A percentile compares a stretch with the other conserved stretches of the same genome.
phyloP scores from a whole-genome alignment of 176 grass and related monocot species.

The Oryza meridionalis region DNA sequence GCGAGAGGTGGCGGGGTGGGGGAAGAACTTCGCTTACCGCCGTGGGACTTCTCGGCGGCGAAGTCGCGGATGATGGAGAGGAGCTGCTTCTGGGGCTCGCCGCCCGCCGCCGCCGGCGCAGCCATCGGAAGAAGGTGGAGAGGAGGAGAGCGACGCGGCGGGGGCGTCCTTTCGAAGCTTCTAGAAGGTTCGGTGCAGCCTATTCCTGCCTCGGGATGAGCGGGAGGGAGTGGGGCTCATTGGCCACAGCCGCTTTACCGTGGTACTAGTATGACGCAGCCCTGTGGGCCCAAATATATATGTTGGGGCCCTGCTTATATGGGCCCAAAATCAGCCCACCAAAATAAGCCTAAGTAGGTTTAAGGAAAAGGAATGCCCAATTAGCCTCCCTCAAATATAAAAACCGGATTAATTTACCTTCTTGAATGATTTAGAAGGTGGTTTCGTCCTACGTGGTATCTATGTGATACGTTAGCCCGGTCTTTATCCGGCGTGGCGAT shows the following conservation, averaged over 20 bases:
- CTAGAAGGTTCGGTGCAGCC: conserved; percentile 15
- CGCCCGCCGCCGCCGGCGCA: conserved; percentile 30
- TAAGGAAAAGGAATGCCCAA: no score
- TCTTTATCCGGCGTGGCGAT: no score
- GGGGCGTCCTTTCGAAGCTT: conserved; percentile 24
- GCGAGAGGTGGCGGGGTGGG: neutral
- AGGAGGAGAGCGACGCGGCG: neutral
- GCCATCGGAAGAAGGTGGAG: conserved; percentile 12
- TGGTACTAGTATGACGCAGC: no score
- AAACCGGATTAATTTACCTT: no score
- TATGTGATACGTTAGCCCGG: accelerated
- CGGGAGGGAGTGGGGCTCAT: neutral
- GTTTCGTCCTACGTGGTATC: no score
- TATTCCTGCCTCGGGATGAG: conserved; percentile 14
- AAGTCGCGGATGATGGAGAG: conserved; percentile 79
- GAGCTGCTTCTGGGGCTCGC: conserved; percentile 71
- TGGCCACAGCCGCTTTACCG: no score
- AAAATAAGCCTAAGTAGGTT: no score
- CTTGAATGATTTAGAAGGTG: no score
- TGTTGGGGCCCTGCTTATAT: no score
- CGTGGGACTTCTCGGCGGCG: conserved; percentile 69
- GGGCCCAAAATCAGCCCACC: no score
- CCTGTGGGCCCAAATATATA: no score
- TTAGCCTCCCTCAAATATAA: no score
- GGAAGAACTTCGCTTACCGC: conserved; percentile 39